Percentiles rank a stretch among this genome's conserved stretches.
These are phyloP conservation scores for Mortierella sp. DNA, from an alignment of 371 early-diverging fungal genomes.

Conservation along the genomic window DNA sequence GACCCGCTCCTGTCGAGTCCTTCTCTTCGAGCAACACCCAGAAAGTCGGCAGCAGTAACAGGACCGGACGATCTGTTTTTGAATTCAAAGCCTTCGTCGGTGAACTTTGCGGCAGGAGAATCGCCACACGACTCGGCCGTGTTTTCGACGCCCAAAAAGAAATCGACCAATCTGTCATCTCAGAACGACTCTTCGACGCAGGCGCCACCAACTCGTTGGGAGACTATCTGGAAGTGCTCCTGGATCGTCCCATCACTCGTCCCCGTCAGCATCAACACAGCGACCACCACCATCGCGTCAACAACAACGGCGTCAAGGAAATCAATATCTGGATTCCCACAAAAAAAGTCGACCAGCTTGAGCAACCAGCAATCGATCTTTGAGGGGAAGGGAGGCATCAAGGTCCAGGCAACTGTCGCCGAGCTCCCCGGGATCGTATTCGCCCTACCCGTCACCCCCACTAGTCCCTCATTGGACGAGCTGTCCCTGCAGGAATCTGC, in stretches of 20 bases:
- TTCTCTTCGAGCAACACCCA: background rate
- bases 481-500: background rate
- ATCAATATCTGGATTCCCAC: background rate
- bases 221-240: slow-evolving; percentile 37
- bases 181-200: background rate
- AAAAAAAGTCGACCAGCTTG: slow-evolving; percentile 22
- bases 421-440: slow-evolving; percentile 32
- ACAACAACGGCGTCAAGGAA: background rate
- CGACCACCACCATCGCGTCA: background rate
- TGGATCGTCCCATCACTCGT: slow-evolving; percentile 42
- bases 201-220: slow-evolving; percentile 5
- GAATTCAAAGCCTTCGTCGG: background rate
- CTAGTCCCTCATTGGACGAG: background rate
- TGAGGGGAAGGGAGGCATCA: slow-evolving; percentile 27
- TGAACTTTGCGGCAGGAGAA: background rate
- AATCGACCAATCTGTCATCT: background rate
- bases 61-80: background rate
- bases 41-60: background rate
- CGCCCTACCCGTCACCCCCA: slow-evolving; percentile 5
- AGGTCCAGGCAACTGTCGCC: slow-evolving; percentile 27
- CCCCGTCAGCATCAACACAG: slow-evolving; percentile 1
- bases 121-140: background rate
- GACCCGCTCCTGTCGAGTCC: background rate
- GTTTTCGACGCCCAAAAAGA: background rate
- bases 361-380: slow-evolving; percentile 26